Percentiles rank a stretch among this genome's conserved stretches.
These are phyloP conservation scores for Paspalum vaginatum DNA, from an alignment of 176 grass and related monocot genomes.

Conservation along the genomic window DNA sequence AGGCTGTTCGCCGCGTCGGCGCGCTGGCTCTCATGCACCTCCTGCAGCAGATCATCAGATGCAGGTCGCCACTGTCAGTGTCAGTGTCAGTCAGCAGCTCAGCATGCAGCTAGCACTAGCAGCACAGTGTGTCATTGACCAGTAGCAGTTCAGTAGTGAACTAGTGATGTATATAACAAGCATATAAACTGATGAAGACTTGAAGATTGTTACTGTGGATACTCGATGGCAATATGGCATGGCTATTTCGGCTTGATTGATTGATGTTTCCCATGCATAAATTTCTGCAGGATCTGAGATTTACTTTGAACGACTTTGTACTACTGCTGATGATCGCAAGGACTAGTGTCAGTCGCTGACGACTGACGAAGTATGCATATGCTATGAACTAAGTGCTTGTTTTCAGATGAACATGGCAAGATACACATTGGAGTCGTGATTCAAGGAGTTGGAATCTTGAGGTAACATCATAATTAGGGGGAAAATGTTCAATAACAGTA, in stretches of 20 bases:
- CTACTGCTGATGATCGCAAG: too few species aligned
- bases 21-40: slow-evolving; percentile 89
- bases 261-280: neutral
- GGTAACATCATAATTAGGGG: neutral
- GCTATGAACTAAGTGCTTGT: neutral
- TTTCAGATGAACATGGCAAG: too few species aligned
- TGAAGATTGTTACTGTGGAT: too few species aligned
- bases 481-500: neutral
- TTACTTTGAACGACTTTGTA: neutral
- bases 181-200: neutral
- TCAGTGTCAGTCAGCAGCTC: neutral
- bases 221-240: too few species aligned
- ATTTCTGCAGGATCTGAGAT: neutral
- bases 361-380: neutral
- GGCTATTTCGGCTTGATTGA: neutral
- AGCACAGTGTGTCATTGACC: neutral
- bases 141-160: neutral
- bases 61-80: neutral
- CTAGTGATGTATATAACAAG: too few species aligned
- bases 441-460: neutral
- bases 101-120: neutral
- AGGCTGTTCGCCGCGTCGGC: slow-evolving; percentile 85
- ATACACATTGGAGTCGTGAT: too few species aligned
- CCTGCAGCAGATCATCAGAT: slow-evolving; percentile 41
- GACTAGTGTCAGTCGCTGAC: neutral